These are phyloP conservation scores for Suillus weaverae DNA, from an alignment of 768 basidiomycete species.

Conservation along the genomic window DNA sequence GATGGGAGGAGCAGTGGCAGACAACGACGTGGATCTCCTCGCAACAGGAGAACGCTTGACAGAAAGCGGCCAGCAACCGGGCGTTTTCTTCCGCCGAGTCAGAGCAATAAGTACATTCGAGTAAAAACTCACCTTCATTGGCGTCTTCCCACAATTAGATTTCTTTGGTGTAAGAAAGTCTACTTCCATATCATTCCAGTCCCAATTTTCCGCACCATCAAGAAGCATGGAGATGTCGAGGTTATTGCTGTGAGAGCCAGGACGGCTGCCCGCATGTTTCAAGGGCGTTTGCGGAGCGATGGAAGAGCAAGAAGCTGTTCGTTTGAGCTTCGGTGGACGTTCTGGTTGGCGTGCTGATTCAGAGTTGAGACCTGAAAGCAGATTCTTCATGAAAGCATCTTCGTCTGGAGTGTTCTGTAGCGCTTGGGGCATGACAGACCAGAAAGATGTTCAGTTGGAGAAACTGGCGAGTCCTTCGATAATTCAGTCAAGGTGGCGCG, in stretches of 20 bases:
- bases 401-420: slow-evolving; percentile 47
- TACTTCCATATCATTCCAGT: slow-evolving; percentile 58
- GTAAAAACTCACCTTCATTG: slow-evolving; percentile 17
- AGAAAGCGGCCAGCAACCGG: slow-evolving; percentile 19
- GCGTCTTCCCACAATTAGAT: slow-evolving; percentile 29
- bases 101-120: neutral
- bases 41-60: slow-evolving; percentile 16
- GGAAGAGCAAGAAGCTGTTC: slow-evolving; percentile 4
- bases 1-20: neutral
- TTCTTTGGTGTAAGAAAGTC: slow-evolving; percentile 55
- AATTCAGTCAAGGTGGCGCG: neutral
- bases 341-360: slow-evolving; percentile 31
- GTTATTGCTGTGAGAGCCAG: slow-evolving; percentile 20
- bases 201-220: slow-evolving; percentile 71
- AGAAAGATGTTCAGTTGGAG: neutral
- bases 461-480: neutral
- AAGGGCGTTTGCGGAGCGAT: slow-evolving; percentile 4
- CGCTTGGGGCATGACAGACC: slow-evolving; percentile 34
- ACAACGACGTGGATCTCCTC: slow-evolving; percentile 15
- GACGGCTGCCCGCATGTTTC: slow-evolving; percentile 21
- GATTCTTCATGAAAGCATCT: slow-evolving; percentile 53
- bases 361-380: slow-evolving; percentile 50
- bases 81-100: slow-evolving; percentile 16
- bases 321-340: slow-evolving; percentile 29
- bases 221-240: slow-evolving; percentile 50